These are phyloP conservation scores for sorghum (Sorghum bicolor) DNA, from an alignment of 176 grass and related monocot species.

Conservation along the genomic window Sorghum_bicolor_NCBIv3 NC_012876.2:64941001-64941500, in stretches of 20 bases:
- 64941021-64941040: conserved; percentile 58
- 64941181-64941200: conserved; percentile 87
- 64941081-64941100: conserved; percentile 64
- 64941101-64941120: conserved; percentile 70
- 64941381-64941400: conserved; percentile 77
- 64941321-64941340: conserved; percentile 72
- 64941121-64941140: conserved; percentile 88
- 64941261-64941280: conserved; percentile 82
- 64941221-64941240: conserved; percentile 67
- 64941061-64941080: conserved; percentile 59
- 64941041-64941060: conserved; percentile 52
- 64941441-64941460: conserved; percentile 74
- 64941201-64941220: conserved; percentile 58
- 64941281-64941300: conserved; percentile 91
- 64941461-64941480: conserved; percentile 64
- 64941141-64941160: conserved; percentile 93
- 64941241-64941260: conserved; percentile 81
- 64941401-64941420: conserved; percentile 73
- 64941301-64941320: conserved; percentile 74
- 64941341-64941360: conserved; percentile 91
- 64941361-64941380: conserved; percentile 82
- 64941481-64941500: conserved; percentile 53
- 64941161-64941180: conserved; percentile 99
- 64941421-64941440: conserved; percentile 46
- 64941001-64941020: conserved; percentile 57